Percentiles rank a stretch among this genome's conserved stretches.
phyloP scores from a whole-genome alignment of 768 basidiomycete genomes.

The Leccinellum luteum region DNA sequence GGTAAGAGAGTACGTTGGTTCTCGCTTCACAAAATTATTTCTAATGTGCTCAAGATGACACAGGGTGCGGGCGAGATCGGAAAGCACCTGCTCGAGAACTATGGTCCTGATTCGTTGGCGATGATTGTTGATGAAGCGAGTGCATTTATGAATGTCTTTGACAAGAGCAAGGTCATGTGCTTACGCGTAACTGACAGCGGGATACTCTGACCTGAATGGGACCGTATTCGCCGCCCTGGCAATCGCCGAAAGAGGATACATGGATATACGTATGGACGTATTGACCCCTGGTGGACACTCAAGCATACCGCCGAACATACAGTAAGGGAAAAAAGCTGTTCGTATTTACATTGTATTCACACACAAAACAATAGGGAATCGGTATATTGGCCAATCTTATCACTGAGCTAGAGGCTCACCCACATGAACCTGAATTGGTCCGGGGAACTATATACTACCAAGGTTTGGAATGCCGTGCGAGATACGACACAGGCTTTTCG shows the following conservation, averaged over 20 bases:
- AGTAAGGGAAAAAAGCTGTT: constrained; percentile 23
- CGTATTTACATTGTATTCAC: background rate
- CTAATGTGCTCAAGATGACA: background rate
- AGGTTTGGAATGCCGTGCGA: constrained; percentile 41
- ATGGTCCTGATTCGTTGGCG: constrained; percentile 49
- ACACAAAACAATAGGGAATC: constrained; percentile 33
- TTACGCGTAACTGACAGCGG: constrained; percentile 22
- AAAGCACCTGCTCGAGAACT: constrained; percentile 37
- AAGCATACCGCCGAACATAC: constrained; percentile 53
- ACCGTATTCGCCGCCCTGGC: constrained; percentile 31
- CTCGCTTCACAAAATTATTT: background rate
- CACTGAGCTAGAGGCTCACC: constrained; percentile 45
- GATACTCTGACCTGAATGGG: constrained; percentile 28
- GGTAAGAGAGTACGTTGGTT: constrained; percentile 29
- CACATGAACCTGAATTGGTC: constrained; percentile 33
- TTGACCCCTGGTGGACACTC: constrained; percentile 54
- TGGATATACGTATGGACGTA: constrained; percentile 42
- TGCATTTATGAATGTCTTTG: constrained; percentile 8
- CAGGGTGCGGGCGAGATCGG: constrained; percentile 46
- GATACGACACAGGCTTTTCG: constrained; percentile 37
- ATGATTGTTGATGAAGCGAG: constrained; percentile 64
- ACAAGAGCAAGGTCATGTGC: background rate
- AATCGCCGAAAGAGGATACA: constrained; percentile 43
- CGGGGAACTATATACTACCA: constrained; percentile 27
- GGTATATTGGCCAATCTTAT: constrained; percentile 51